These are phyloP conservation scores for Capronia americana DNA, from an alignment of 2,329 filamentous ascomycete genomes.

Conservation along the genomic window DNA sequence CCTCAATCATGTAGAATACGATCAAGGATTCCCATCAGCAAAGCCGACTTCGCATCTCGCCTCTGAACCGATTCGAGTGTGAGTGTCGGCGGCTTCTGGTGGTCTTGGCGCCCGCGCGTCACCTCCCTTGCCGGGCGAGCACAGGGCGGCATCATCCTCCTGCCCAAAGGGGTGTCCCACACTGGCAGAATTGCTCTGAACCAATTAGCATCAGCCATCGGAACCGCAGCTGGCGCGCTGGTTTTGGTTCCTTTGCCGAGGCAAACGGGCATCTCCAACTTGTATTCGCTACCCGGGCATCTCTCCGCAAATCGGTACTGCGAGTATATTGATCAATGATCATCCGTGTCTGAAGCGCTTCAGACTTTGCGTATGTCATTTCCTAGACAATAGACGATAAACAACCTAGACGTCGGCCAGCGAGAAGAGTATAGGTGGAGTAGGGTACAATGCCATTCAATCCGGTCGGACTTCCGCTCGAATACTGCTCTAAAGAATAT, in stretches of 20 bases:
- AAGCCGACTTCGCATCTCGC: too few relatives aligned
- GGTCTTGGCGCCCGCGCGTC: too few relatives aligned
- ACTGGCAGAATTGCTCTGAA: neutral
- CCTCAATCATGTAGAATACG: neutral
- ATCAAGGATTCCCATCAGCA: neutral
- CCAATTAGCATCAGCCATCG: neutral
- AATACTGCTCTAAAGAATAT: constrained; percentile 22
- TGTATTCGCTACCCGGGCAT: neutral
- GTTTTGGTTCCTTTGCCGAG: neutral
- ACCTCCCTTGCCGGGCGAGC: too few relatives aligned
- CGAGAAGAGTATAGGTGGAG: neutral
- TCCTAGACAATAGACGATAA: neutral
- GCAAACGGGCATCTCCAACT: neutral
- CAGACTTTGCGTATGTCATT: neutral
- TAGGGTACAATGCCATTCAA: constrained; percentile 3
- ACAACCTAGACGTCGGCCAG: neutral
- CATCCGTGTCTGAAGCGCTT: neutral
- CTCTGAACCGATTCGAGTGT: too few relatives aligned
- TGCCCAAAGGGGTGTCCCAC: too few relatives aligned
- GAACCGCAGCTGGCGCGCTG: too few relatives aligned
- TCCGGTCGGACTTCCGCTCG: constrained; percentile 19
- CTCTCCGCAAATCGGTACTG: neutral
- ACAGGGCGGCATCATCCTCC: too few relatives aligned
- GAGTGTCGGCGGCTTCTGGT: too few relatives aligned
- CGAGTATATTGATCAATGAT: neutral